Base-by-base conservation (phyloP, 371 early-diverging fungal species). In the Amoeboaphelidium protococcarum region DNA sequence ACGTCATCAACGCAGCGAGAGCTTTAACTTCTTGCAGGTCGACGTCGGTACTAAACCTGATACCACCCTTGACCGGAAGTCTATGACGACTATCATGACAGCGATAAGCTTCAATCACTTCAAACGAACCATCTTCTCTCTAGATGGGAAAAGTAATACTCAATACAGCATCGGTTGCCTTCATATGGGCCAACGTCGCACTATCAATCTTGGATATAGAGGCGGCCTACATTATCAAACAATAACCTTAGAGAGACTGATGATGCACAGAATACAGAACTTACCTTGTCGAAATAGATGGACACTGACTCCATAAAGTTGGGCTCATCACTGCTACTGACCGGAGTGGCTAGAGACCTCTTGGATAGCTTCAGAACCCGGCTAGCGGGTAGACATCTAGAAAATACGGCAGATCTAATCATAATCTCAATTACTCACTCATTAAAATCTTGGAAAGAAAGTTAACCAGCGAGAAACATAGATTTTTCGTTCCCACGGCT, bases 81-180 rank as follows among this genome's bases (percentile, higher is more conserved):
- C 79, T 67, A 58, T 84, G 85, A 47, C 82, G 76, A 21, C 82
- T 82, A 60, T 85, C 84, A 58, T 85, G 84, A 44, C 81, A 82
- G 52, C 86, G 80, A 56, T 82, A 82, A 19, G 44, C 49, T 52
- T 71, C 69, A 55, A 84, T 73, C 52, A 82, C 75, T 54, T 78
- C 71, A 41, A 68, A 67, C 46, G 68, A 72, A 46, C 78, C 78
- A 45, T 74, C 76, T 20, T 24, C 40, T 23, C 26, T n/a, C 62
- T 84, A 81, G 49, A 85, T 74, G 12, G 85, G 85, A 61, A 85
- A 85, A n/a, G 49, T 49, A 3, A 45, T 19, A n/a, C 23, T 44
- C 49, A 23, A 13, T 21, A 26, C 46, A 45, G 68, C 62, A 56
- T 85, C 86, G 24, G 76, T 74, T 46, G 78, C 75, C 53, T 73